Conservation (phyloP, 2,329 filamentous ascomycete species). For the Aspergillus pseudoviridinutans region DNA sequence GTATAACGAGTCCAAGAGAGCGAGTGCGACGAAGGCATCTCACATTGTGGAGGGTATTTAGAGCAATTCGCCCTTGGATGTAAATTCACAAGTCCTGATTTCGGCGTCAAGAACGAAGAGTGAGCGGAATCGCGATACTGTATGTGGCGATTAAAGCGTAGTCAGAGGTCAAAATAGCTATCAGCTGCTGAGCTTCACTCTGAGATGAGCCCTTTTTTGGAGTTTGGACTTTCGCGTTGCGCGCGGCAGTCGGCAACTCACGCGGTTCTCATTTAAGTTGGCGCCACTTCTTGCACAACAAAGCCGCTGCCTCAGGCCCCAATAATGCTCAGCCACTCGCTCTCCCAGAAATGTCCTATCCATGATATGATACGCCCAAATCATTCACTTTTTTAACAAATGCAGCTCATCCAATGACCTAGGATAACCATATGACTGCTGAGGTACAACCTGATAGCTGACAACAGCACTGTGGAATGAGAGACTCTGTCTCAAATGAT, state of each 20-base stretch:
- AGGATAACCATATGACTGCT: neutral
- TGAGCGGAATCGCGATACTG: neutral
- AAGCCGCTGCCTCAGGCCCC: neutral
- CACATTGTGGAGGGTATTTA: constrained; percentile 33
- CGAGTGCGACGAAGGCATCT: constrained; percentile 9
- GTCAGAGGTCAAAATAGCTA: neutral
- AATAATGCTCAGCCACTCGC: neutral
- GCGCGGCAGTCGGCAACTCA: constrained; percentile 10
- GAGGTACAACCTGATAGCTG: neutral
- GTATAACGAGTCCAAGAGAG: constrained; percentile 1
- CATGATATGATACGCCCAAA: neutral
- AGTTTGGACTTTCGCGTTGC: constrained; percentile 21
- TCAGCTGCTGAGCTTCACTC: constrained; percentile 10
- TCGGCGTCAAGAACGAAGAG: neutral
- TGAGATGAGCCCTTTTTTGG: constrained; percentile 12
- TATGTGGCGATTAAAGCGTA: neutral
- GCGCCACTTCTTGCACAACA: neutral
- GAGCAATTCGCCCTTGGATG: neutral
- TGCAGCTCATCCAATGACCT: neutral
- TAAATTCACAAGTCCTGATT: neutral
- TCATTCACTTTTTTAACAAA: neutral
- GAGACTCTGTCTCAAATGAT: neutral
- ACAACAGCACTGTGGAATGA: neutral
- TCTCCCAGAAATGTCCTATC: neutral
- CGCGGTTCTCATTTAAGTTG: neutral